Evolutionary conservation across 148 eudicot species (phyloP).

Genomic region (Amaranthus cruentus): DNA sequence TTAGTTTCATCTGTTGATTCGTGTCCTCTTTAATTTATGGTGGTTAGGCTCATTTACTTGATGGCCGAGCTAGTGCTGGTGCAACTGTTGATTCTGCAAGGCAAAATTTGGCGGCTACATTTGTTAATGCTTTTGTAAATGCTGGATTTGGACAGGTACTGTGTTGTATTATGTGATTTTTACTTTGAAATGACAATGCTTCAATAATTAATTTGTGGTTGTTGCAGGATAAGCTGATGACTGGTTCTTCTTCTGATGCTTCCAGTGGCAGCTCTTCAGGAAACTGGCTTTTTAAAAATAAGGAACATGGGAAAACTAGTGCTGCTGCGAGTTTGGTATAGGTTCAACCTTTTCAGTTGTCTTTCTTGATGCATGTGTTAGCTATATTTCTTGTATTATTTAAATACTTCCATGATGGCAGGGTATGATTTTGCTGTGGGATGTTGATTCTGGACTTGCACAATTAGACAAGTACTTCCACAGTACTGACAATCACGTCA

Average conservation of each 20-base stretch:
- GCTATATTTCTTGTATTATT: not conserved
- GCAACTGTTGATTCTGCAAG: slow-evolving; percentile 92
- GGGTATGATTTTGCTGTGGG: slow-evolving; percentile 99
- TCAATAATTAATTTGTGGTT: slow-evolving; percentile 4
- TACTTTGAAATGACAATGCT: not conserved
- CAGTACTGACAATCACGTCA: slow-evolving; percentile 72
- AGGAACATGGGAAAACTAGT: slow-evolving; percentile 95
- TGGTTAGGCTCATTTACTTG: slow-evolving; percentile 81
- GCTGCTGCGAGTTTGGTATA: slow-evolving; percentile 98
- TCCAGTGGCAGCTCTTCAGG: slow-evolving; percentile 69
- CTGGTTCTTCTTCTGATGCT: slow-evolving; percentile 61
- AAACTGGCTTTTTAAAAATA: slow-evolving; percentile 93
- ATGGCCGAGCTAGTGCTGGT: slow-evolving; percentile 93
- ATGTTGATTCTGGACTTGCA: slow-evolving; percentile 95
- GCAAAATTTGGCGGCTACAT: slow-evolving; percentile 97
- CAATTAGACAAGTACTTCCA: slow-evolving; percentile 96
- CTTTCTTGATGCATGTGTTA: not conserved
- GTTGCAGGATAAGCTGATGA: slow-evolving; percentile 90
- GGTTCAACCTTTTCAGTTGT: slow-evolving; percentile 2
- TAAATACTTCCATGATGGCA: slow-evolving; percentile 21
- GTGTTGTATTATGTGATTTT: not conserved
- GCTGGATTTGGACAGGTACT: slow-evolving; percentile 94
- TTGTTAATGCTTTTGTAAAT: slow-evolving; percentile 97
- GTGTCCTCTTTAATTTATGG: slow-evolving; percentile 2
- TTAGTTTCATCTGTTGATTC: slow-evolving; percentile 2